Conservation (phyloP, 164 flowering plant species). For the Malania oleifera region DNA sequence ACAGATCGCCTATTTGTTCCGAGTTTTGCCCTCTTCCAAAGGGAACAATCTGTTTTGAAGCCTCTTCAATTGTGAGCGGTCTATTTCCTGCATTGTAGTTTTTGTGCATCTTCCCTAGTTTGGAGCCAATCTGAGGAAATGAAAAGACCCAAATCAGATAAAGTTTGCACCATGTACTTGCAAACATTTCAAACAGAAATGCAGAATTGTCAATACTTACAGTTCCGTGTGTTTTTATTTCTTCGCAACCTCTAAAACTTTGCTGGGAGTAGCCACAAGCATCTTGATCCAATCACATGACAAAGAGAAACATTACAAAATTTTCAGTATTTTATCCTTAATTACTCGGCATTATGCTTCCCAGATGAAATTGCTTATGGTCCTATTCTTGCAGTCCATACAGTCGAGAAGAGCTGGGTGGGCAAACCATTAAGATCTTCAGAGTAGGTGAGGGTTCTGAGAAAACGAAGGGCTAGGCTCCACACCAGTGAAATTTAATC, state of each 20-base stretch:
- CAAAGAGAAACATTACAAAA: background rate
- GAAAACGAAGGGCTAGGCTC: too few species aligned
- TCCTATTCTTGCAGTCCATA: too few species aligned
- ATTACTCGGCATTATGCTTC: too few species aligned
- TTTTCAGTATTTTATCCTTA: too few species aligned
- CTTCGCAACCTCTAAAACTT: conserved; percentile 35
- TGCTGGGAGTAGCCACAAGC: conserved; percentile 33
- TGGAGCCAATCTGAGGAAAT: conserved; percentile 26
- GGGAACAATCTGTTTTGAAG: conserved; percentile 51
- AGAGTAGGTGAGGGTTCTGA: too few species aligned
- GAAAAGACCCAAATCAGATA: conserved; percentile 1
- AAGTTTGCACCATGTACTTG: conserved; percentile 3
- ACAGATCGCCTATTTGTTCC: conserved; percentile 44
- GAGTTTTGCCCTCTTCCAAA: conserved; percentile 33
- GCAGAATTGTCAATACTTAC: too few species aligned
- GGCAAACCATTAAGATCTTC: too few species aligned
- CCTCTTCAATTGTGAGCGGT: conserved; percentile 20
- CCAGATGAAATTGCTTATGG: too few species aligned
- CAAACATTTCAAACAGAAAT: background rate
- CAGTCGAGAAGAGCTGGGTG: too few species aligned
- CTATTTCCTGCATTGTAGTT: conserved; percentile 19
- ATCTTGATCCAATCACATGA: conserved; percentile 19
- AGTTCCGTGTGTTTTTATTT: conserved; percentile 21
- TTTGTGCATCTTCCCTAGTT: conserved; percentile 12
- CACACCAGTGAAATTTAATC: too few species aligned